Percentiles rank a stretch among this genome's conserved stretches.
Evolutionary conservation across 805 yeast genomes (phyloP).

Genomic region (Lipomyces orientalis): DNA sequence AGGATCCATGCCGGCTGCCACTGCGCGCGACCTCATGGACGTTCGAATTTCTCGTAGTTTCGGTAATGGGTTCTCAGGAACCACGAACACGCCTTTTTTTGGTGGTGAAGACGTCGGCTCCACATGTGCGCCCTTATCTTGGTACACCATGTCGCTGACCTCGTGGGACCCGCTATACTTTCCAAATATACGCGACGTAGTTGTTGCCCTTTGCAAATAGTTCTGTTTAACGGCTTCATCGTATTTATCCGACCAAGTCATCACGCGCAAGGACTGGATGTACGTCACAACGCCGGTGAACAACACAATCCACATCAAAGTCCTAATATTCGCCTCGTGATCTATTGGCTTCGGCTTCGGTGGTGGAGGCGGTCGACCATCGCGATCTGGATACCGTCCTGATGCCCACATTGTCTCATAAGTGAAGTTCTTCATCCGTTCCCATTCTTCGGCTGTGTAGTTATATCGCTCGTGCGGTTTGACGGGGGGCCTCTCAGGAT

Average conservation of each 20-base stretch:
- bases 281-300: conserved; percentile 19
- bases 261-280: conserved; percentile 26
- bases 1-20: background rate
- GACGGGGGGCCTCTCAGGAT: conserved; percentile 1
- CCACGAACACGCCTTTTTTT: background rate
- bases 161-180: background rate
- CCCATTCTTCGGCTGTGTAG: conserved; percentile 20
- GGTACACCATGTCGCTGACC: background rate
- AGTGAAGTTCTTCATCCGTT: conserved; percentile 18
- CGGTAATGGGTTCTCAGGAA: background rate
- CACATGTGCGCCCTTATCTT: background rate
- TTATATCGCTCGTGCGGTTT: conserved; percentile 13
- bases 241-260: conserved; percentile 30
- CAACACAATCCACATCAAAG: conserved; percentile 29
- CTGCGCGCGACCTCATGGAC: background rate
- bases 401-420: conserved; percentile 24
- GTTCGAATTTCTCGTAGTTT: background rate
- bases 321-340: conserved; percentile 30
- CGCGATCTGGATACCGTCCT: conserved; percentile 15
- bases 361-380: conserved; percentile 19
- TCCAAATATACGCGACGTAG: background rate
- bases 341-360: conserved; percentile 26
- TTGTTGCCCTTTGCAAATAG: background rate
- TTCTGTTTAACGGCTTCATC: conserved; percentile 6
- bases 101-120: background rate